These are phyloP conservation scores for Dimargaris cristalligena DNA, from an alignment of 192 early-diverging fungal species.

Conservation along the genomic window DNA sequence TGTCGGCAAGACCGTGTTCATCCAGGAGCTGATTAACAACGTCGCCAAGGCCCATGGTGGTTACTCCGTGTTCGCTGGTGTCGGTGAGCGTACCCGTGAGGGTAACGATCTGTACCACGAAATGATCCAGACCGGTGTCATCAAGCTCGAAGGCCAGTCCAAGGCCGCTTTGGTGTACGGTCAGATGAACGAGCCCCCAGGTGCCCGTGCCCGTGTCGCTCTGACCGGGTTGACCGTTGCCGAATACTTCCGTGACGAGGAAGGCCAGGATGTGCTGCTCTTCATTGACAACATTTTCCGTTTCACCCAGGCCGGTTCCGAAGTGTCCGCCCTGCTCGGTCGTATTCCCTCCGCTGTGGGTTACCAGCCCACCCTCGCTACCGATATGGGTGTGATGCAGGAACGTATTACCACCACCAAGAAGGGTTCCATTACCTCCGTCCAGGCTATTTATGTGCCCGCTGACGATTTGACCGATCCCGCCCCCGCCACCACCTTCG, in stretches of 20 bases:
- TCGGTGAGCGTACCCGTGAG: conserved; percentile 98
- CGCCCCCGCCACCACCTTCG: conserved; percentile 96
- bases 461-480: conserved; percentile 99
- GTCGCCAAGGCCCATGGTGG: conserved; percentile 97
- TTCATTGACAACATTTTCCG: conserved; percentile 99
- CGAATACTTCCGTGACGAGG: conserved; percentile 99
- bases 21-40: conserved; percentile 99
- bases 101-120: conserved; percentile 99
- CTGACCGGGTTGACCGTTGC: conserved; percentile 95
- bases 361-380: conserved; percentile 98
- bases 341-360: conserved; percentile 99
- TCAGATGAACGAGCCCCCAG: conserved; percentile 99
- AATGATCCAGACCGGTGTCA: conserved; percentile 93
- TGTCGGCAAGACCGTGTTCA: conserved; percentile 99
- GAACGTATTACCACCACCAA: conserved; percentile 99
- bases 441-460: conserved; percentile 95
- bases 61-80: conserved; percentile 97
- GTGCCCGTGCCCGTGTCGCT: conserved; percentile 96
- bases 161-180: conserved; percentile 95
- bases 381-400: conserved; percentile 99
- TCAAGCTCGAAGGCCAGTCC: conserved; percentile 83
- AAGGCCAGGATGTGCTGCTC: conserved; percentile 97
- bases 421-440: conserved; percentile 99
- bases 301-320: conserved; percentile 99
- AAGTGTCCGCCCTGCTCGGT: conserved; percentile 96